Evolutionary conservation across 306 rosid species (phyloP), one percentile per base, ranked within the genome.

Genomic region (Lathyrus oleraceus): DNA sequence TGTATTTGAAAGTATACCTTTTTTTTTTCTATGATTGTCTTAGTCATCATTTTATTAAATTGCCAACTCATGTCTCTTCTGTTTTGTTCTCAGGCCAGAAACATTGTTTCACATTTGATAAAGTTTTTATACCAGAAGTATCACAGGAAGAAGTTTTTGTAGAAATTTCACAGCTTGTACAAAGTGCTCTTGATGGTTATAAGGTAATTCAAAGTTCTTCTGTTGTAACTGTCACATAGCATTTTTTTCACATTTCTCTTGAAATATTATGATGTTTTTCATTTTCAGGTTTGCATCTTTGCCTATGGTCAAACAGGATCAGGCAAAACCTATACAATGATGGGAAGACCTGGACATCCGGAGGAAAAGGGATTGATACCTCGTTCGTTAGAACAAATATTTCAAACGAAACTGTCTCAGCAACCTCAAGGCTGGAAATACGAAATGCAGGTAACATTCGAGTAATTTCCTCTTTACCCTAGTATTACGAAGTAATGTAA

Each of bases 231-330:
- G 13, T 49, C 17, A 13, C 10, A 17, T 49, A 8, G 13, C 23
- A 17, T 51, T 51, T 51, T 51, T 45, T 19, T 51, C 57, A 9
- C 28, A 51, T 51, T 70, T 16, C 35, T 28, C 52, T 71, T 28
- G 70, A 63, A 76, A 52, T 38, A 36, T 77, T 70, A 28, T 39
- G 27, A 64, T 56, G 32, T 65, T 82, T 40, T 79, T 57, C 75
- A 53, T 52, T 72, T 87, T 70, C 77, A 94, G 99, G 99, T 94
- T 71, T 91, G 99, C 77, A 94, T 94, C 66, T 94, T 94, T 60
- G 99, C 99, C 64, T 94, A 94, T 59, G 99, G 99, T 71, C 99
- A 94, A 62, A 94, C 99, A 4, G 96, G 99, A 45, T 94, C 99
- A 7, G 99, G 99, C 40, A 94, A 94, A 85, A 94, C 99, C 21